Evolutionary conservation across 1,139 yeast species (phyloP).

Genomic region (Yamadazyma trypodendri): DNA sequence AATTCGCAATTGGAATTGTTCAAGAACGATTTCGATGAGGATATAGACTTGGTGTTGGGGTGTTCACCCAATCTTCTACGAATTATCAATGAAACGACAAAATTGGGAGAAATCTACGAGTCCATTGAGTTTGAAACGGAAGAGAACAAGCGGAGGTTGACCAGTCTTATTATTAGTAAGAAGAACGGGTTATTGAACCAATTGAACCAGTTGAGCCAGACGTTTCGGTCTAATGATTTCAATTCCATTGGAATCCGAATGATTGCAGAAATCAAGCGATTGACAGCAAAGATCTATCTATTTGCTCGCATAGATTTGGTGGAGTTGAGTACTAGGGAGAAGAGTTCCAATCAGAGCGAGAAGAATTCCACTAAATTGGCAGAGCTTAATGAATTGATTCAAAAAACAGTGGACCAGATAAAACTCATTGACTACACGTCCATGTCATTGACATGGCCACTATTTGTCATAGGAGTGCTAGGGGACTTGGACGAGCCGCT

Average conservation of each 20-base stretch:
- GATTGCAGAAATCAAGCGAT: slow-evolving; percentile 35
- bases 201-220: slow-evolving; percentile 10
- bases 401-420: slow-evolving; percentile 9
- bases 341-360: too few relatives aligned
- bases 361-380: too few relatives aligned
- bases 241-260: slow-evolving; percentile 11
- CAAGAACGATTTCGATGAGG: slow-evolving; percentile 28
- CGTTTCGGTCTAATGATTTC: slow-evolving; percentile 2
- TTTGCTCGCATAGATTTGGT: slow-evolving; percentile 30
- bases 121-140: slow-evolving; percentile 20
- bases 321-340: too few relatives aligned
- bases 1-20: slow-evolving; percentile 18
- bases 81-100: slow-evolving; percentile 30
- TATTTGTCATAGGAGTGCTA: slow-evolving; percentile 34
- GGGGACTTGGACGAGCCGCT: slow-evolving; percentile 26
- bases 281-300: slow-evolving; percentile 30
- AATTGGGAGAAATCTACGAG: slow-evolving; percentile 33
- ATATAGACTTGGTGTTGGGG: slow-evolving; percentile 35
- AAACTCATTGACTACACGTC: slow-evolving; percentile 18
- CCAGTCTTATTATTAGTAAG: slow-evolving; percentile 9
- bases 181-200: slow-evolving; percentile 8
- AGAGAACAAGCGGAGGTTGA: slow-evolving; percentile 6
- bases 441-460: slow-evolving; percentile 37
- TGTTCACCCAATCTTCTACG: slow-evolving; percentile 35
- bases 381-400: slow-evolving; percentile 5